phyloP scores from a whole-genome alignment of 2,329 filamentous ascomycete genomes.

The Cordyceps pruinosa region DNA sequence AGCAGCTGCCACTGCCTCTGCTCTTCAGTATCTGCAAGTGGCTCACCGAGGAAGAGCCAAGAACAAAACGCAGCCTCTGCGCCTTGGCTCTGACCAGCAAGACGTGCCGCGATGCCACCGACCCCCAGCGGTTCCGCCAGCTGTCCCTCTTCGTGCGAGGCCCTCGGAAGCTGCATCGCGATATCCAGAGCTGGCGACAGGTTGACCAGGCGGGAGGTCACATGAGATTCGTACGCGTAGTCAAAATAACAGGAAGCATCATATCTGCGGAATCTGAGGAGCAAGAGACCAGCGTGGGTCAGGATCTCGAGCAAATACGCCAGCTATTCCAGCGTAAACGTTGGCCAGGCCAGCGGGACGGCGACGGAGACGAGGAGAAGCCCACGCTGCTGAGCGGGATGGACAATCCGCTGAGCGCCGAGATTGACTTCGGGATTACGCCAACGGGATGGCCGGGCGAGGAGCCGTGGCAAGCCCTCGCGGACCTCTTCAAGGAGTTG shows the following conservation, averaged over 20 bases:
- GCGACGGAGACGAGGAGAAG: constrained; percentile 3
- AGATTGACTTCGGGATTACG: too few species aligned
- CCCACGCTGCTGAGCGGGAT: constrained; percentile 1
- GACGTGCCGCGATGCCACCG: neutral
- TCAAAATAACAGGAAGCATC: constrained; percentile 3
- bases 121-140: neutral
- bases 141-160: neutral
- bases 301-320: neutral
- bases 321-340: neutral
- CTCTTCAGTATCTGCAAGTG: neutral
- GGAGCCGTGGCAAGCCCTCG: constrained; percentile 1
- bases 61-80: constrained; percentile 1
- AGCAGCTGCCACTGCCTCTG: neutral
- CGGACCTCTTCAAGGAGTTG: neutral
- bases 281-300: neutral
- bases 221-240: neutral
- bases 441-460: neutral
- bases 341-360: neutral
- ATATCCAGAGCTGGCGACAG: constrained; percentile 6
- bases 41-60: constrained; percentile 3
- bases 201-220: neutral
- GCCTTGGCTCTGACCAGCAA: constrained; percentile 1
- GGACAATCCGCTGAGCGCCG: neutral
- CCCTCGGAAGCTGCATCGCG: neutral
- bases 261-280: neutral